phyloP scores from a whole-genome alignment of 2,329 filamentous ascomycete genomes.

The Penicillium decumbens region DNA sequence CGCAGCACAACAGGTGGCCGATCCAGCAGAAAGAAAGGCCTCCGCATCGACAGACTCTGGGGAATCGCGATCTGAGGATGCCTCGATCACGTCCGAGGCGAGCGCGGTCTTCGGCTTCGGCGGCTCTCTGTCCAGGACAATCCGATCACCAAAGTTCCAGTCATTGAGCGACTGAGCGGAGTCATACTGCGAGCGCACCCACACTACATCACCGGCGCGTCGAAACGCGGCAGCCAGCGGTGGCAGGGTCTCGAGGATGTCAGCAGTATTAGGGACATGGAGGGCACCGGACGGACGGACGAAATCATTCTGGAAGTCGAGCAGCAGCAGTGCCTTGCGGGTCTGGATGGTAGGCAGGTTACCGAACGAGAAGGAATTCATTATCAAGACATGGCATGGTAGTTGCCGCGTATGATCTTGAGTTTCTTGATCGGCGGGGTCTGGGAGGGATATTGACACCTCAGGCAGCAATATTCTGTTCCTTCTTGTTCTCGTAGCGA shows the following conservation, averaged over 20 bases:
- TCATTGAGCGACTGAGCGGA: conserved; percentile 55
- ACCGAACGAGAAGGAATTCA: conserved; percentile 31
- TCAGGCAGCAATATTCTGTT: conserved; percentile 10
- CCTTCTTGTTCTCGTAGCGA: too few species aligned
- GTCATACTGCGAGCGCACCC: conserved; percentile 74
- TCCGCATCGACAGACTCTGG: conserved; percentile 36
- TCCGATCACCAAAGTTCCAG: conserved; percentile 45
- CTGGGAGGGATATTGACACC: conserved; percentile 5
- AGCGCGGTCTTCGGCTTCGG: conserved; percentile 8
- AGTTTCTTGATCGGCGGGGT: conserved; percentile 1
- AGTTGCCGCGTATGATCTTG: neutral
- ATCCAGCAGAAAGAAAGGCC: conserved; percentile 39
- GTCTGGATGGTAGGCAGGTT: conserved; percentile 51
- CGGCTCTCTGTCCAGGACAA: conserved; percentile 33
- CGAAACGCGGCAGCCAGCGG: conserved; percentile 69
- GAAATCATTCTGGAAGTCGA: conserved; percentile 92
- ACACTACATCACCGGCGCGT: conserved; percentile 68
- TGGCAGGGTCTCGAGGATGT: conserved; percentile 64
- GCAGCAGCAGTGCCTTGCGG: conserved; percentile 67
- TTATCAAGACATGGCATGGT: conserved; percentile 32
- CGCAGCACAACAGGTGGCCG: conserved; percentile 38
- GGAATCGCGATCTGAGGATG: conserved; percentile 16
- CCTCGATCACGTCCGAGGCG: conserved; percentile 21
- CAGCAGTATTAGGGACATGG: conserved; percentile 58
- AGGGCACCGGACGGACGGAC: conserved; percentile 64